These are phyloP conservation scores for Phytophthora citricola DNA, from an alignment of 352 stramenopile species.

Conservation along the genomic window DNA sequence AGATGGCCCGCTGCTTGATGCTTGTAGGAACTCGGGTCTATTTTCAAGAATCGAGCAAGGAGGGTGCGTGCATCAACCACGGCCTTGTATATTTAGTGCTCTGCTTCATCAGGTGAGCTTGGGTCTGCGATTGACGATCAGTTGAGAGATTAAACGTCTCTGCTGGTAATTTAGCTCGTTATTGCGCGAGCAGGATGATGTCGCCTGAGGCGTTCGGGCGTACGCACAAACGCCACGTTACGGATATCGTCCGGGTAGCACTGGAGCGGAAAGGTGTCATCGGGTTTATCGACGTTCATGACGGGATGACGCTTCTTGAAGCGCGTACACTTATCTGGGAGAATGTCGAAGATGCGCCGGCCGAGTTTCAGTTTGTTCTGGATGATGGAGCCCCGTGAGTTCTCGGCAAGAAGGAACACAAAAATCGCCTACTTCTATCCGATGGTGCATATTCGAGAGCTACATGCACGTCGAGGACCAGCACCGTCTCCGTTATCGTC, in stretches of 20 bases:
- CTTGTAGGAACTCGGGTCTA: slow-evolving; percentile 21
- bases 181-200: slow-evolving; percentile 47
- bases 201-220: slow-evolving; percentile 55
- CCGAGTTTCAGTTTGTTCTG: slow-evolving; percentile 78
- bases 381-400: slow-evolving; percentile 67
- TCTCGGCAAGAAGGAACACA: slow-evolving; percentile 65
- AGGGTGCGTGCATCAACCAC: not conserved
- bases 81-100: slow-evolving; percentile 29
- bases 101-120: slow-evolving; percentile 21
- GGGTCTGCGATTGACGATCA: slow-evolving; percentile 12
- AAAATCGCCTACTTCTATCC: slow-evolving; percentile 68
- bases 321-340: slow-evolving; percentile 68
- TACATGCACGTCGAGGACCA: slow-evolving; percentile 9
- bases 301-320: slow-evolving; percentile 67
- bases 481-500: slow-evolving; percentile 19
- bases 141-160: slow-evolving; percentile 5
- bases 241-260: slow-evolving; percentile 68
- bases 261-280: slow-evolving; percentile 70
- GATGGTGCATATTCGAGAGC: slow-evolving; percentile 75
- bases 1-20: slow-evolving; percentile 18
- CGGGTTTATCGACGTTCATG: slow-evolving; percentile 78
- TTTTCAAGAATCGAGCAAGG: slow-evolving; percentile 17
- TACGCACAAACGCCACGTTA: slow-evolving; percentile 53
- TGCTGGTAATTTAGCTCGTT: slow-evolving; percentile 7
- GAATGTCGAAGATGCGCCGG: slow-evolving; percentile 71